Conservation (phyloP, 2,329 filamentous ascomycete species). For the Talaromyces albobiverticillius region DNA sequence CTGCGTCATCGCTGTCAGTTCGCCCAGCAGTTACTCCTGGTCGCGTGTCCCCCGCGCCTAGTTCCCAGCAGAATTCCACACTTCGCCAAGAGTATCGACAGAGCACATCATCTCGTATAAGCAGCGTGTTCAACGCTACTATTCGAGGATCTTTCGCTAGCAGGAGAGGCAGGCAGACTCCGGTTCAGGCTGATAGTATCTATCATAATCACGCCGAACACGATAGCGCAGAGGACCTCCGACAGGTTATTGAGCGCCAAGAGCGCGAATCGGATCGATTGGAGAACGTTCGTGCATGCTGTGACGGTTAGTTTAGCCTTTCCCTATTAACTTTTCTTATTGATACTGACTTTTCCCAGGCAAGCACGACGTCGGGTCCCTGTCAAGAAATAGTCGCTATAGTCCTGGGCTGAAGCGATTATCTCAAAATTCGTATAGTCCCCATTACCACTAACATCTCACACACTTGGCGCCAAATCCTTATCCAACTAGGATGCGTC, state of each 20-base stretch:
- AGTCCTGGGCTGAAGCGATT: constrained; percentile 38
- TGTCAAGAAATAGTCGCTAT: constrained; percentile 40
- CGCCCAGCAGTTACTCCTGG: constrained; percentile 35
- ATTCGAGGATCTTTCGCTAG: constrained; percentile 52
- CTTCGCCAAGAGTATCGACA: constrained; percentile 35
- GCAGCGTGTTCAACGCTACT: constrained; percentile 46
- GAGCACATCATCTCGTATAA: constrained; percentile 46
- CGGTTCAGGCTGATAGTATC: constrained; percentile 29
- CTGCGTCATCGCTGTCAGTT: constrained; percentile 37
- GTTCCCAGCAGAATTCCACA: constrained; percentile 31
- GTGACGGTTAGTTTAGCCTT: constrained; percentile 71
- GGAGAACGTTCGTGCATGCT: constrained; percentile 95
- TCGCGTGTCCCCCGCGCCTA: constrained; percentile 34
- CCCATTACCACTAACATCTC: not conserved
- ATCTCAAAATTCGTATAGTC: constrained; percentile 31
- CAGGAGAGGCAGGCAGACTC: constrained; percentile 40
- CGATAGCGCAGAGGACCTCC: constrained; percentile 79
- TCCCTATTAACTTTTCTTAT: not conserved
- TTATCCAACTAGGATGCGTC: not conserved
- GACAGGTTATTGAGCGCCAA: constrained; percentile 68
- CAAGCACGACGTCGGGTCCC: constrained; percentile 65
- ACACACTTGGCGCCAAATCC: not conserved
- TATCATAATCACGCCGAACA: constrained; percentile 44
- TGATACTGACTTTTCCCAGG: constrained; percentile 43
- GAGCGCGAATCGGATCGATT: constrained; percentile 70